Evolutionary conservation across 176 grass and related monocot species (phyloP), one percentile per base, ranked within the genome.

Genomic region (Tillandsia leiboldiana): DNA sequence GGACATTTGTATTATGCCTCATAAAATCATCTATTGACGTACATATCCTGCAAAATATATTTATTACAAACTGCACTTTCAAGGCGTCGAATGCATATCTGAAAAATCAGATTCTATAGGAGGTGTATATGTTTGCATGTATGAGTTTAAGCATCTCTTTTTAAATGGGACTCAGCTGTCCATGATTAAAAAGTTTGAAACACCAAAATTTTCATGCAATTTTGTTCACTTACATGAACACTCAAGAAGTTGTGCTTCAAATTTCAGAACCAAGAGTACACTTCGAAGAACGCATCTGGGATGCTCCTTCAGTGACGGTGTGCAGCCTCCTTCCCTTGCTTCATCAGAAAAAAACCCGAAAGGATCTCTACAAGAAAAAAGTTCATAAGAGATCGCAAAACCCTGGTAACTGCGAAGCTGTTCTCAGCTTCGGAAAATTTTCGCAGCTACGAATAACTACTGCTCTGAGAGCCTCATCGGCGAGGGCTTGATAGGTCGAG

Each of bases 381-480:
- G 64, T 80, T 75, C 70, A 73, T 51, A 90, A 87, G 74, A 70
- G 86, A 84, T 82, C 77, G 50, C n/a, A 90, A 84, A 90, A 89
- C 69, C 49, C 72, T 83, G 75, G 61, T 86, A 72, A 77, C 85
- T 77, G 82, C 84, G 52, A 90, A 79, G 63, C 87, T 77, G 53
- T 97, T 83, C 88, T 81, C 68, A 72, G 82, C 84, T 83, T 61
- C 72, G 50, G 82, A 89, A 62, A n/a, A 85, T 97, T 83, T 78
- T 84, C 51, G 52, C 69, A 27, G 86, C 93, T 75, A 97, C 93
- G 47, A 89, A 70, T 72, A 76, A 91, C 79, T 97, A 89, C 72
- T 92, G 78, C 77, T 79, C 86, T 79, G 84, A 92, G 76, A 73
- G 63, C 47, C 86, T 97, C 82, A 79, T 97, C 23, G 93, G 93